A percentile compares a stretch with the other conserved stretches of the same genome.
phyloP scores from a whole-genome alignment of 169 alveolate genomes.

The Plasmodium ovale region DNA sequence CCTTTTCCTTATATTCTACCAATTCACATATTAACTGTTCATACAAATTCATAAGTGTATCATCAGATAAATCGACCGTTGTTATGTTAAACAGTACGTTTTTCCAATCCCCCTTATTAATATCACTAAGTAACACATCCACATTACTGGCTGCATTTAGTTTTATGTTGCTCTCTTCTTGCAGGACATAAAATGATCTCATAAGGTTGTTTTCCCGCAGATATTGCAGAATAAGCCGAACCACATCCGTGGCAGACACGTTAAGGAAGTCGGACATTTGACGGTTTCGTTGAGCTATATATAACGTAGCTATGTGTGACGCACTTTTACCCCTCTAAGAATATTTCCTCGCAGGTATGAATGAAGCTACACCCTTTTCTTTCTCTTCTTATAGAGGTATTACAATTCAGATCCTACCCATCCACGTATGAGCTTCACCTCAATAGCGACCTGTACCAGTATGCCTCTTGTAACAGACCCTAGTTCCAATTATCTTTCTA shows the following conservation, averaged over 20 bases:
- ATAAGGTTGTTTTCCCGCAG: conserved; percentile 82
- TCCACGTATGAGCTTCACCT: too few species aligned
- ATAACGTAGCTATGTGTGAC: too few species aligned
- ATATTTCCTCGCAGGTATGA: too few species aligned
- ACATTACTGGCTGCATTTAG: conserved; percentile 82
- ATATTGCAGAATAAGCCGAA: conserved; percentile 82
- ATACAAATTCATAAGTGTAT: conserved; percentile 79
- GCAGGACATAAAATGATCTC: conserved; percentile 82
- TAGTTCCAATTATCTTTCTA: too few species aligned
- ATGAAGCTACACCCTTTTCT: too few species aligned
- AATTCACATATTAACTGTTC: conserved; percentile 86
- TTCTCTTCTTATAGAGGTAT: too few species aligned
- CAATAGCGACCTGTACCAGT: too few species aligned
- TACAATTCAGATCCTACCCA: too few species aligned
- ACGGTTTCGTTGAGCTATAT: too few species aligned
- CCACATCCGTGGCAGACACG: conserved; percentile 64
- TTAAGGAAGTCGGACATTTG: conserved; percentile 24
- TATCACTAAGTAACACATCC: conserved; percentile 82
- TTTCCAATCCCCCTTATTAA: conserved; percentile 86
- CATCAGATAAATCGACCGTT: conserved; percentile 83
- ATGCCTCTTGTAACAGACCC: too few species aligned
- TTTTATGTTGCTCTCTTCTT: conserved; percentile 84
- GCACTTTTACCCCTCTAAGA: too few species aligned
- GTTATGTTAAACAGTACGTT: conserved; percentile 81
- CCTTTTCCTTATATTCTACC: conserved; percentile 81